Evolutionary conservation across 768 basidiomycete genomes (phyloP), one percentile per base, ranked within the genome.

Genomic region (Hygrocybe coccinea): DNA sequence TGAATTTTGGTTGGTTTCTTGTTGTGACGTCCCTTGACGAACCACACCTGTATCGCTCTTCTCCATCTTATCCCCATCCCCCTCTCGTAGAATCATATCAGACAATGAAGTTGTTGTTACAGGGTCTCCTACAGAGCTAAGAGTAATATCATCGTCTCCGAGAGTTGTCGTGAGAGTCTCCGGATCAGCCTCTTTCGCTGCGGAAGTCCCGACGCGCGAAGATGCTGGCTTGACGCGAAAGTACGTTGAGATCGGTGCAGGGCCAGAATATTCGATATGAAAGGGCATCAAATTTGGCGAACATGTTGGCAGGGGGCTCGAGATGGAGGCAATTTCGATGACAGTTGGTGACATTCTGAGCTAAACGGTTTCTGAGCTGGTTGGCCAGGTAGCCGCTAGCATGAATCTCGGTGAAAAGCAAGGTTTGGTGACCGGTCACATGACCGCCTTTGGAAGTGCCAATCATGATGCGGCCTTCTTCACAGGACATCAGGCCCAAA

Each of bases 281-380:
- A 94, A 93, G 4, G 91, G 91, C 87, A 94, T 90, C 29, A 94
- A 76, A 64, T 84, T 78, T 1, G 87, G 89, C 2, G 70, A 73
- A 46, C 80, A 82, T 65, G 59, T 55, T n/a, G 71, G 65, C 9
- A 79, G 60, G 14, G 63, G 29, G 24, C 25, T 14, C 21, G 50
- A 44, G 24, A 47, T 46, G 29, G 58, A 34, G 11, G 50, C 39
- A 21, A 52, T 46, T 36, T 41, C 33, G 54, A 34, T 10, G 35
- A 36, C 38, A 14, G 52, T 7, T 15, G 36, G 35, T 9, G 52
- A n/a, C 29, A 54, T 46, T 10, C 15, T n/a, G 2, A 54, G 6
- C 4, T 15, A 21, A 12, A 19, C 29, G 4, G 29, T 29, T 29
- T 29, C 8, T 29, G 29, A 8, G 8, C 29, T 29, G 29, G 29